Conservation (phyloP, 192 early-diverging fungal genomes). For the Funneliformis mosseae region DNA sequence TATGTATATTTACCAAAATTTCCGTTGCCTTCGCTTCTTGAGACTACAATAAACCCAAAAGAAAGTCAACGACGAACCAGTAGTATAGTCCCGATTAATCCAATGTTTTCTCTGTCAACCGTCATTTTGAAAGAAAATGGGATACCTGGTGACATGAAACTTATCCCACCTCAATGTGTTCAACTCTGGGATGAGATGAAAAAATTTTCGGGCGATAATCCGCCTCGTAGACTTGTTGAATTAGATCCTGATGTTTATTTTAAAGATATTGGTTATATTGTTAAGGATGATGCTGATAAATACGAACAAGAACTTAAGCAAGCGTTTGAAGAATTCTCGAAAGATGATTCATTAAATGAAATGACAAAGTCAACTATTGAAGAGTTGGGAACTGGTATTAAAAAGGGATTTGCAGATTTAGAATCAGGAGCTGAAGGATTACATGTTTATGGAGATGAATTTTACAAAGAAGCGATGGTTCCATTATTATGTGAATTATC, state of each 20-base stretch:
- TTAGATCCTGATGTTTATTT: constrained; percentile 46
- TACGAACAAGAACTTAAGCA: constrained; percentile 43
- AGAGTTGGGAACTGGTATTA: constrained; percentile 8
- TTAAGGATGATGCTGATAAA: constrained; percentile 33
- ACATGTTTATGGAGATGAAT: constrained; percentile 33
- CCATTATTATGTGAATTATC: constrained; percentile 37
- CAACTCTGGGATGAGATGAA: constrained; percentile 42
- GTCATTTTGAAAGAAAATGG: constrained; percentile 12
- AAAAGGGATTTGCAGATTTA: constrained; percentile 26
- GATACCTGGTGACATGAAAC: constrained; percentile 39
- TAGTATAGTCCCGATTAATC: constrained; percentile 40
- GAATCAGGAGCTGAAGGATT: constrained; percentile 35
- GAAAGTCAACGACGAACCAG: background rate
- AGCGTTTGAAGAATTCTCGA: constrained; percentile 26
- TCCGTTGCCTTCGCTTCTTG: background rate
- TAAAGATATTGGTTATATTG: constrained; percentile 22
- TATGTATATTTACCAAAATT: constrained; percentile 41
- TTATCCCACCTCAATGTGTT: constrained; percentile 43
- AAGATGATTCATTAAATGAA: background rate
- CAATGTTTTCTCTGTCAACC: constrained; percentile 36
- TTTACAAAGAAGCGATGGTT: constrained; percentile 17
- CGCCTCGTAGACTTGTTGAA: background rate
- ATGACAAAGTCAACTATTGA: background rate
- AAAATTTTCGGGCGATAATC: constrained; percentile 1
- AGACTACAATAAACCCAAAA: background rate